Conservation (phyloP, 2,329 filamentous ascomycete genomes). For the Paecilomyces dactylethromorphus region DNA sequence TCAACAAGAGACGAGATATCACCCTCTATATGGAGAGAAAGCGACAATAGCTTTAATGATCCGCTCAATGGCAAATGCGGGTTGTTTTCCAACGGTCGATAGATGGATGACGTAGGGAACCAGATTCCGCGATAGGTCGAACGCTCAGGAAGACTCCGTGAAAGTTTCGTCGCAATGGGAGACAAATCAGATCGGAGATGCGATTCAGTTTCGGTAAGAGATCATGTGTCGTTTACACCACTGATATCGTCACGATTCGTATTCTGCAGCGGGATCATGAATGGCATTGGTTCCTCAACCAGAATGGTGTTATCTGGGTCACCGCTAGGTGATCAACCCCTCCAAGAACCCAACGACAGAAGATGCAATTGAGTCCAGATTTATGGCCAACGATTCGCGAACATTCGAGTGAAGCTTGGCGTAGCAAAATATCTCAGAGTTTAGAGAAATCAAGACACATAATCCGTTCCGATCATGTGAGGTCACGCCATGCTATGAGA, state of each 20-base stretch:
- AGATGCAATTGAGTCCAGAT: not conserved
- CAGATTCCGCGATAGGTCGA: not conserved
- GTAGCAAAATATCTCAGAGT: not conserved
- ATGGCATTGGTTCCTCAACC: not conserved
- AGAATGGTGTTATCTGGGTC: not conserved
- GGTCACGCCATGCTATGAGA: not conserved
- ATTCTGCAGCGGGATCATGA: not conserved
- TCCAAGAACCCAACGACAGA: not conserved
- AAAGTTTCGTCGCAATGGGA: not conserved
- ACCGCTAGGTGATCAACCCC: not conserved
- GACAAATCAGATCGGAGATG: not conserved
- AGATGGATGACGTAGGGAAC: not conserved
- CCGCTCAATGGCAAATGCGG: not conserved
- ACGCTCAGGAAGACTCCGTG: not conserved
- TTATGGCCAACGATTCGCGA: not conserved
- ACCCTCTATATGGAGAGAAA: not conserved
- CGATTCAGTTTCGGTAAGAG: not conserved
- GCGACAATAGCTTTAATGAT: not conserved
- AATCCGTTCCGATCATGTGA: not conserved
- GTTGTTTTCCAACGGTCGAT: not conserved
- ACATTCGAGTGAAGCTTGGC: not conserved
- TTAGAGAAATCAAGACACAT: not conserved
- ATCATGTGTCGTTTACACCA: not conserved
- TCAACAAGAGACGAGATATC: not conserved
- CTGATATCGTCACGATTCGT: not conserved